Evolutionary conservation across 257 asterid genomes (phyloP).

Genomic region (Solanum infundibuliforme): DNA sequence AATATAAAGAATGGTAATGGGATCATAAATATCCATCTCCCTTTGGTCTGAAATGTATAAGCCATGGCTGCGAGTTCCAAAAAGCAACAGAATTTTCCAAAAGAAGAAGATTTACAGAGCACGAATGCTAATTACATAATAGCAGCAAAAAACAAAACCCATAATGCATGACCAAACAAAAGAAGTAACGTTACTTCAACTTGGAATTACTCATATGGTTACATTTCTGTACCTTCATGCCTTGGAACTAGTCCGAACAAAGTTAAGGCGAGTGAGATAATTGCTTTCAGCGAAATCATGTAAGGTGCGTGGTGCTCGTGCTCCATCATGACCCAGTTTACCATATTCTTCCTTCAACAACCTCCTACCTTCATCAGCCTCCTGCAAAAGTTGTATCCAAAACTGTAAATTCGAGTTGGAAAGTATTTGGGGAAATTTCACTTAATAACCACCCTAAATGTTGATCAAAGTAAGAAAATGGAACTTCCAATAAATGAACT

Average conservation of each 20-base stretch:
- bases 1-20: not conserved
- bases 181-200: not conserved
- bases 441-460: not conserved
- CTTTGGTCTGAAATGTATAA: not conserved
- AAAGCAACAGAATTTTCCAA: not conserved
- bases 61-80: not conserved
- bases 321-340: slow-evolving; percentile 37
- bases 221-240: not conserved
- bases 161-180: not conserved
- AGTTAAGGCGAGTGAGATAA: slow-evolving; percentile 70
- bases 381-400: slow-evolving; percentile 27
- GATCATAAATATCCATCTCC: not conserved
- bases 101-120: not conserved
- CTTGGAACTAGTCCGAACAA: slow-evolving; percentile 41
- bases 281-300: slow-evolving; percentile 96
- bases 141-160: not conserved
- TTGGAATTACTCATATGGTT: not conserved
- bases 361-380: slow-evolving; percentile 54
- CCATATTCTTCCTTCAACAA: slow-evolving; percentile 49
- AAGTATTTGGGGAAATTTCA: not conserved
- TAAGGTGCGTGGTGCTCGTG: slow-evolving; percentile 52
- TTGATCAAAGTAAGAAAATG: not conserved
- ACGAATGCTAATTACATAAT: not conserved
- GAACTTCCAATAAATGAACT: not conserved
- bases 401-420: not conserved